Evolutionary conservation across 2,329 filamentous ascomycete genomes (phyloP), one percentile per base, ranked within the genome.

Genomic region (Rosellinia necatrix): DNA sequence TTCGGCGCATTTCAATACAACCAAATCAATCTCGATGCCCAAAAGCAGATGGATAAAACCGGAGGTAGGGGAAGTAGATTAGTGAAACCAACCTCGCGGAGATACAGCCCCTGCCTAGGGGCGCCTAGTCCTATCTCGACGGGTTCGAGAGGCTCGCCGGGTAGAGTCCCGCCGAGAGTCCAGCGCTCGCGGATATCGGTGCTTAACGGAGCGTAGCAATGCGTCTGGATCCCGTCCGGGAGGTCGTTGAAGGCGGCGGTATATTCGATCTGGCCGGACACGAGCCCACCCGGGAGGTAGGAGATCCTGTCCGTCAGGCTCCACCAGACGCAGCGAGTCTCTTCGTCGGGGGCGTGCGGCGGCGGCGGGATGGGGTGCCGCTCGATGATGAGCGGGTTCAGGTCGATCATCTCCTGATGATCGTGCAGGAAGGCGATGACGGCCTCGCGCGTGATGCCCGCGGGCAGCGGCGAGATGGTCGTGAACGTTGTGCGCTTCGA

Each of bases 361-460:
- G 91, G 90, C 2, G 90, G 80, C 42, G 82, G 79, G 72, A 90
- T 90, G 27, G 79, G 79, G 63, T 86, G 81, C 54, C 90, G 83
- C 58, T 89, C 85, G 60, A 88, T 84, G 52, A 96, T 88, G 43
- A 96, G 80, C 1, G 91, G 91, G 72, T 96, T 96, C 54, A 96
- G 78, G 69, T 93, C 88, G 67, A 96, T 96, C 87, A 96, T 96
- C 65, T 86, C 86, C 46, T 81, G 72, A 74, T 96, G 91, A 71
- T 88, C 81, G 71, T 91, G 90, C 27, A 96, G 84, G 63, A 90
- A 90, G 50, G 84, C 79, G 61, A 96, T 71, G 37, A 90, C 90
- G n/a, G 83, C 81, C 63, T 88, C 80, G 51, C 90, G 84, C 43
- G 84, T 79, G 62, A 94, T 82, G 64, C 79, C 78, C 2, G 82